These are phyloP conservation scores for Fusarium duplospermum DNA, from an alignment of 2,329 filamentous ascomycete species.

Conservation along the genomic window DNA sequence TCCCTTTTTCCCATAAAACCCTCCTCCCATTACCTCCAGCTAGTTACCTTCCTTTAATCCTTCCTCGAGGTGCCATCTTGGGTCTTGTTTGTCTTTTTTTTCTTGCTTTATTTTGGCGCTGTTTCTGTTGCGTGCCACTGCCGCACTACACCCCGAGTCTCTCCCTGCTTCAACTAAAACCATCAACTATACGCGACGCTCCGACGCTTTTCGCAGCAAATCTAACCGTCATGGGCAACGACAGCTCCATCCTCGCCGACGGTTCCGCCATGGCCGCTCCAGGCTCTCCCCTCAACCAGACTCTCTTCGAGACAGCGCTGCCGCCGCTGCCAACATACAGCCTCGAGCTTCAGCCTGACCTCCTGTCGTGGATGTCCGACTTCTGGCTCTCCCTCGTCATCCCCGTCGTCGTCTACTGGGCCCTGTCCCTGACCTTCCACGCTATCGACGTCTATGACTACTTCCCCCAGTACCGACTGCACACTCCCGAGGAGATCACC, in stretches of 20 bases:
- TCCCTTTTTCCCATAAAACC: conserved; percentile 34
- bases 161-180: conserved; percentile 13
- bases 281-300: conserved; percentile 56
- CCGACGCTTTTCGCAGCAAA: conserved; percentile 20
- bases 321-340: conserved; percentile 89
- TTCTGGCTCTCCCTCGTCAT: conserved; percentile 80
- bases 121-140: conserved; percentile 6
- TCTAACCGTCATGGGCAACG: conserved; percentile 54
- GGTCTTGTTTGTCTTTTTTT: conserved; percentile 6
- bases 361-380: conserved; percentile 84
- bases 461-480: conserved; percentile 90
- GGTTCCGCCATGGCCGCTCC: conserved; percentile 53
- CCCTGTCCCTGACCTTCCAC: conserved; percentile 87
- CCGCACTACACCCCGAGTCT: neutral
- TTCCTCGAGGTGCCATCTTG: conserved; percentile 1
- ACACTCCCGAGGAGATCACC: conserved; percentile 91
- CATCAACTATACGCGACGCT: conserved; percentile 21
- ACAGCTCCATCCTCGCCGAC: conserved; percentile 45
- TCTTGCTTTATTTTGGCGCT: conserved; percentile 12
- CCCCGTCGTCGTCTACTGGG: conserved; percentile 90
- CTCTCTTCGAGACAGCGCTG: conserved; percentile 68
- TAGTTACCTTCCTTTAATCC: conserved; percentile 32
- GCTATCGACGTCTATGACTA: conserved; percentile 85
- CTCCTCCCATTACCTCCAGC: conserved; percentile 19
- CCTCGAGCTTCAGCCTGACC: conserved; percentile 74